Base-by-base conservation (phyloP, 2,329 filamentous ascomycete genomes). In the Fusarium beomiforme region DNA sequence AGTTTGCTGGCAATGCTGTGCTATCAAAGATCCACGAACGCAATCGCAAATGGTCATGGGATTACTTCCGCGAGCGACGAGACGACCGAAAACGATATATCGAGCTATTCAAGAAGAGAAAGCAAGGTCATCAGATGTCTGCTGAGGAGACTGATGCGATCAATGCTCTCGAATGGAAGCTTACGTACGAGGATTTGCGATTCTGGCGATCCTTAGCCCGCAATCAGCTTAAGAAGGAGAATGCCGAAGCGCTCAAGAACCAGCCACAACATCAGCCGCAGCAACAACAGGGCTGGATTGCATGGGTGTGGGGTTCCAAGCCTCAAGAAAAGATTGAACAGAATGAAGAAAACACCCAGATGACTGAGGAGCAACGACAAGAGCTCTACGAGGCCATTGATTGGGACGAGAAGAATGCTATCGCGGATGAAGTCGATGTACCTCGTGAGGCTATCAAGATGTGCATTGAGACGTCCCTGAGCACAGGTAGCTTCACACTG, bases 361-460 rank as follows among this genome's bases (percentile, higher is more conserved):
- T 99, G 87, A 97, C 93, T 0, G 96, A 99, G 68, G 91, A 98
- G 80, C 95, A 99, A 79, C 91, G 95, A 43, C 94, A 98, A 79
- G 95, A 99, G 81, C 88, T 99, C 13, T 99, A 98, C 80, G 92
- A 97, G 74, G 97, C 94, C 53, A 99, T 99, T 76, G 96, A 98
- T 76, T 99, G 95, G 91, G 93, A 99, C 69, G 96, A 99, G 81
- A 98, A 98, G 84, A 91, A 95, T 66, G 93, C 92, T 4, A 87
- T 99, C 41, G 87, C 94, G 0, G 94, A 97, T 73, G 91, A 92
- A 43, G 91, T 99, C 6, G 96, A 99, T 74, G 86, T 94, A 34
- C 97, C 97, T 0, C 90, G 93, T 58, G 96, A 99, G 75, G 94
- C 94, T 13, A 87, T 99, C 76, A 98, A 98, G 81, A 86, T 98